Evolutionary conservation across 192 early-diverging fungal species (phyloP), one percentile per base, ranked within the genome.

Genomic region (Ambispora gerdemannii): DNA sequence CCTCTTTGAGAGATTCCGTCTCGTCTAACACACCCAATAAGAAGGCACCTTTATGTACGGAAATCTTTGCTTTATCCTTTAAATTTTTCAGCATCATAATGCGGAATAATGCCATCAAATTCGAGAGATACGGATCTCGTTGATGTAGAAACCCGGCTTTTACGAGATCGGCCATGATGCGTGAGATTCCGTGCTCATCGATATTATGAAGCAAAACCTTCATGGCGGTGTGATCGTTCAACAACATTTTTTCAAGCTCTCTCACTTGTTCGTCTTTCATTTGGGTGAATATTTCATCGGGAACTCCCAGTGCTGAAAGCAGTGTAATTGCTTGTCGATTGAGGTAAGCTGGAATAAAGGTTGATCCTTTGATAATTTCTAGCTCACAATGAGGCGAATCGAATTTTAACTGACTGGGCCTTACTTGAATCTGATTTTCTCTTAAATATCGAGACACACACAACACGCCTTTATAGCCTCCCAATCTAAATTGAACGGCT

Each of bases 401-500:
- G 56, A 90, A 90, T 63, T 90, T 90, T 32, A 73, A 70, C 70
- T 87, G 85, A 59, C 81, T 83, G 0, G 77, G 81, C 3, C 89
- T 76, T 1, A 90, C 73, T 27, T 81, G 72, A 0, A 90, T 74
- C 13, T 80, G 66, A 2, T 74, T 72, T 0, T 33, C 74, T 3
- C 1, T 24, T 8, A 85, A 38, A 27, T 31, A 15, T 4, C 76
- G 72, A 2, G 76, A 74, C n/a, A 80, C 64, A 0, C 77, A 78
- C 7, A 85, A 72, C 32, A 89, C 83, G 7, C 87, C 85, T 78
- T 93, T 86, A 22, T 89, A 81, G 15, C 87, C 87, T 0, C 83
- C 86, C 0, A 90, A 69, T 22, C 92, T 82, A 49, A 91, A 89
- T 73, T 93, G 92, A 20, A 89, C 83, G 2, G 92, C 92, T 15